Percentiles rank a stretch among this genome's conserved stretches.
Evolutionary conservation across 176 grass and related monocot species (phyloP).

Genomic region (Typha latifolia): DNA sequence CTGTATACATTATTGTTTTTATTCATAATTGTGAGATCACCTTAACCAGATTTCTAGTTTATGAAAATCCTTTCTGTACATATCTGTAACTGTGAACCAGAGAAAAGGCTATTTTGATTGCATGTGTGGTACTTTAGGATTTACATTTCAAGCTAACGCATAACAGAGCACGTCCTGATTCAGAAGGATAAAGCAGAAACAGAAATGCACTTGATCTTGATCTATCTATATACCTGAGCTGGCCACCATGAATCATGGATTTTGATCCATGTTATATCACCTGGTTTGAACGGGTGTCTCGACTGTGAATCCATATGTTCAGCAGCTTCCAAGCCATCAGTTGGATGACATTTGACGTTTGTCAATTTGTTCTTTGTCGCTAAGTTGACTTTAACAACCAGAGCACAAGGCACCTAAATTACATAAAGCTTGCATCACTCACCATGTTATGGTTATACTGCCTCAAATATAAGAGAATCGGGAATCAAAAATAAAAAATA

Average conservation of each 20-base stretch:
- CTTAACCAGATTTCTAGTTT: background rate
- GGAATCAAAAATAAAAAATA: no score
- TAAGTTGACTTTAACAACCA: background rate
- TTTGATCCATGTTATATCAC: conserved; percentile 79
- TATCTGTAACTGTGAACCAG: no score
- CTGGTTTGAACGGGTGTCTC: conserved; percentile 32
- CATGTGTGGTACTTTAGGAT: no score
- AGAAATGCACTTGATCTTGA: no score
- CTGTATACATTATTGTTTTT: background rate
- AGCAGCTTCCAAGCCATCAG: background rate
- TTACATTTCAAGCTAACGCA: no score
- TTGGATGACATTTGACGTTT: background rate
- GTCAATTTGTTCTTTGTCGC: background rate
- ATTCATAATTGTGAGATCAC: background rate
- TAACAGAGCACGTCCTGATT: no score
- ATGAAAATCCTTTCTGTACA: background rate
- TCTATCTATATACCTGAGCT: conserved; percentile 50
- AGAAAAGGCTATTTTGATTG: no score
- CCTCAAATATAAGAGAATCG: background rate
- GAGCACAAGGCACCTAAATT: background rate
- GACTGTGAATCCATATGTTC: background rate
- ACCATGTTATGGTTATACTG: background rate
- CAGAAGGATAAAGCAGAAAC: no score
- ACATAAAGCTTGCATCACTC: background rate
- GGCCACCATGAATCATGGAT: conserved; percentile 70